These are phyloP conservation scores for Erysimum cheiranthoides DNA, from an alignment of 345 rosid species.

Conservation along the genomic window DNA sequence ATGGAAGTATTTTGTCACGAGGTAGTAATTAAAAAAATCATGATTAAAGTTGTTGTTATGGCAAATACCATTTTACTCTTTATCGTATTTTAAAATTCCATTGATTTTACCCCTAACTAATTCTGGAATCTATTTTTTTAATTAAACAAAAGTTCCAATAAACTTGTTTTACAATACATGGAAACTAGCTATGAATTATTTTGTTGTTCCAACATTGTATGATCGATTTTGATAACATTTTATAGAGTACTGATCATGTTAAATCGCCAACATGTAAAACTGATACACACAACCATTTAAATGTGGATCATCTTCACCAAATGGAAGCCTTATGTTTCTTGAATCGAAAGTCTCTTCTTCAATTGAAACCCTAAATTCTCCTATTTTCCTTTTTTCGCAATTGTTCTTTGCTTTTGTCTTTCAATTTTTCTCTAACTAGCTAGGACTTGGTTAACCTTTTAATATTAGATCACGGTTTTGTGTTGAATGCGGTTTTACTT, in stretches of 20 bases:
- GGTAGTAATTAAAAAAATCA: not conserved
- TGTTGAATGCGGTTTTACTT: not conserved
- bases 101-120: no score
- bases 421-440: no score
- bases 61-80: slow-evolving; percentile 8
- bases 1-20: not conserved
- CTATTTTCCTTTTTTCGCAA: no score
- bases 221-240: not conserved
- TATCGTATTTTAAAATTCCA: not conserved
- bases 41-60: not conserved
- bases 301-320: not conserved
- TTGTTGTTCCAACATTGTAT: not conserved
- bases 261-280: not conserved
- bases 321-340: not conserved
- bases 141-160: not conserved
- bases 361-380: not conserved
- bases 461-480: not conserved
- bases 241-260: no score
- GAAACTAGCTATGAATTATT: not conserved
- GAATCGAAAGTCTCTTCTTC: not conserved
- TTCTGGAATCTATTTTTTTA: no score
- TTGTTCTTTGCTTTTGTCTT: no score
- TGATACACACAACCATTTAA: not conserved
- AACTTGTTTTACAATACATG: not conserved
- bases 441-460: not conserved